Base-by-base conservation (phyloP, 2,329 filamentous ascomycete species). In the Cercospora janseana region DNA sequence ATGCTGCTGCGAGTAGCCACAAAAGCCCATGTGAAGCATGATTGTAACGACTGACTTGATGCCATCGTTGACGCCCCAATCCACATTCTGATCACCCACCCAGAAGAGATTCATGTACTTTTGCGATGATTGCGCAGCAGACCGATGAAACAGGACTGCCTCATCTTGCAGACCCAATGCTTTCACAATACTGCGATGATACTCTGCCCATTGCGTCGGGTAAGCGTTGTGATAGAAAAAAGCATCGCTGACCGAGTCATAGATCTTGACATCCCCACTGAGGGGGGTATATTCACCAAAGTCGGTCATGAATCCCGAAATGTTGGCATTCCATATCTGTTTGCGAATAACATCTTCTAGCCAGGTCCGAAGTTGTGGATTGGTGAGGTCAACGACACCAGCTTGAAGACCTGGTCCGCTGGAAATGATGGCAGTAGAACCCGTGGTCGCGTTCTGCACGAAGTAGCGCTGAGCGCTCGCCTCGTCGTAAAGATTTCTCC, bases 21-120 rank as follows among this genome's bases (percentile, higher is more conserved):
- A 65, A 28, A 69, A 46, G 21, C 68, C 68, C 66, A 70, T 68
- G 47, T 70, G 68, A 4, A 63, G 60, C 54, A 66, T 62, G 38
- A 64, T 60, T 1, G 65, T 69, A 18, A 70, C 57, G 18, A 63
- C 63, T 13, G 65, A 64, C 40, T 69, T 68, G 47, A 70, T 65
- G 6, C 68, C 67, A 32, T 70, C 68, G 26, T 68, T 64, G 18
- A 63, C 48, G 3, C 64, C 62, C 63, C 64, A 66, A 35, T 65
- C 58, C 13, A 66, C 65, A 35, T 69, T 61, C 41, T 70, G 66
- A 35, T 70, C 68, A 28, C 68, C 68, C 3, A 64, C 66, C 68
- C 68, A 70, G 62, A 69, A 70, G 6, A 70, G 58, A 46, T 69
- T 70, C 57, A 65, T 67, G 54, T 69, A 57, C 9, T 60, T 58